These are phyloP conservation scores for Pestalotiopsis sp. DNA, from an alignment of 2,329 filamentous ascomycete species.

Conservation along the genomic window DNA sequence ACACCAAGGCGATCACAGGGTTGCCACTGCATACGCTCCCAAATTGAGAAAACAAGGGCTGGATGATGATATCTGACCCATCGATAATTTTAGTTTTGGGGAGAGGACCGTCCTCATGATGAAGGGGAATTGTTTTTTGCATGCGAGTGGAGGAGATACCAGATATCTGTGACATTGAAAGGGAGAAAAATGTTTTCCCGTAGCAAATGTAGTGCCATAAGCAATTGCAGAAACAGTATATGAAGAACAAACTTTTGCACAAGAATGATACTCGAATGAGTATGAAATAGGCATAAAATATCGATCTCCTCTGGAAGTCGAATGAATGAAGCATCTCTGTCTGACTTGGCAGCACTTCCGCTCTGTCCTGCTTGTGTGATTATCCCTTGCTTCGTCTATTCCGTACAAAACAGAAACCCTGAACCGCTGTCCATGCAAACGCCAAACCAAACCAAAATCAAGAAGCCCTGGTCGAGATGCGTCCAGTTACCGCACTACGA, in stretches of 20 bases:
- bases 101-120: neutral
- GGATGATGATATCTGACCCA: neutral
- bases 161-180: neutral
- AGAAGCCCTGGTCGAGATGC: neutral
- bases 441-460: slow-evolving; percentile 21
- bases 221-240: neutral
- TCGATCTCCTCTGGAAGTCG: neutral
- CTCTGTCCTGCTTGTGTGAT: neutral
- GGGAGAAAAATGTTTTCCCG: neutral
- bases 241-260: neutral
- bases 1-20: neutral
- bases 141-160: neutral
- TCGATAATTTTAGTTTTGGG: neutral
- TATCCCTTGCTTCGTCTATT: neutral
- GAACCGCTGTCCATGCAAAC: slow-evolving; percentile 26
- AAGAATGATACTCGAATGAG: neutral
- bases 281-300: neutral
- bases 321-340: neutral
- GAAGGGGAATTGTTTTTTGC: neutral
- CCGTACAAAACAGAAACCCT: neutral
- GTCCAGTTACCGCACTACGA: neutral
- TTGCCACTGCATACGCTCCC: neutral
- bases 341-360: neutral
- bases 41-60: neutral
- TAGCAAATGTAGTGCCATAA: neutral